These are phyloP conservation scores for Trichomonas gallinae DNA, from an alignment of 208 protist species.

Conservation along the genomic window DNA sequence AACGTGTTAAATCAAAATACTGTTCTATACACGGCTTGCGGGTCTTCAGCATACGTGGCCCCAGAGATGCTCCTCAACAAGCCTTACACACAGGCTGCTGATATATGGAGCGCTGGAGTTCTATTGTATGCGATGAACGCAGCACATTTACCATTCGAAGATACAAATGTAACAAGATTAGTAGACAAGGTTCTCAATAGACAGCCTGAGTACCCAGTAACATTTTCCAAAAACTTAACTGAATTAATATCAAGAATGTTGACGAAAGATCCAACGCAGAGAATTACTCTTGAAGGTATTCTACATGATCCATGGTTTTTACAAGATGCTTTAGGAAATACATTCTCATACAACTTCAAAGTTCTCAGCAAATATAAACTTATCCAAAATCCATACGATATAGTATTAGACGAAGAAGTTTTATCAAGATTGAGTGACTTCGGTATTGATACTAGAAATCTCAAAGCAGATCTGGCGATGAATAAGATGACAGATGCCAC, in stretches of 20 bases:
- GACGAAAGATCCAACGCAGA: not conserved
- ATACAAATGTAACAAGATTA: not conserved
- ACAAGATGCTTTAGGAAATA: not conserved
- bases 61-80: not conserved
- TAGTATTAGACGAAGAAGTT: not conserved
- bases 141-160: not conserved
- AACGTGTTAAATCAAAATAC: slow-evolving; percentile 15
- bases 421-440: not conserved
- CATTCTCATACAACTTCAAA: not conserved
- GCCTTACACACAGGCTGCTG: not conserved
- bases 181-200: not conserved
- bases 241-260: not conserved
- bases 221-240: not conserved
- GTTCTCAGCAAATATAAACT: not conserved
- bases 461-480: not conserved
- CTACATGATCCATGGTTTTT: not conserved
- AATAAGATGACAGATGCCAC: not conserved
- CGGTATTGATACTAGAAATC: not conserved
- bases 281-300: slow-evolving; percentile 1
- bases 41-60: not conserved
- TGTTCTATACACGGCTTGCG: not conserved
- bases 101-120: slow-evolving; percentile 14
- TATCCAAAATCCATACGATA: not conserved
- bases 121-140: not conserved
- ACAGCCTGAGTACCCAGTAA: not conserved